Percentiles rank a stretch among this genome's conserved stretches.
Evolutionary conservation across 192 early-diverging fungal genomes (phyloP).

Genomic region (Gamsiella multidivaricata): DNA sequence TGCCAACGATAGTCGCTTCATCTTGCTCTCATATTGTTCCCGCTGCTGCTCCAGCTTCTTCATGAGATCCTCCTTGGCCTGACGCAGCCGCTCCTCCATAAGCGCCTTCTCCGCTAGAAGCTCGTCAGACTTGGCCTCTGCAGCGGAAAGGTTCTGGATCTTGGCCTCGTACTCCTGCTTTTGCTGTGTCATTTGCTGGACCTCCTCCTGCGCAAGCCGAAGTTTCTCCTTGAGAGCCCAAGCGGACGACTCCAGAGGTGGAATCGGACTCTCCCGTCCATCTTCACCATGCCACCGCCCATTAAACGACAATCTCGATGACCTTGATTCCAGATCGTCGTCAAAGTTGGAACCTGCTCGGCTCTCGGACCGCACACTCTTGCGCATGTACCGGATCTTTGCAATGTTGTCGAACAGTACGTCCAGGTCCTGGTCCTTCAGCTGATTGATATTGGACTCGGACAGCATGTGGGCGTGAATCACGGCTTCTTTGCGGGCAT

Average conservation of each 20-base stretch:
- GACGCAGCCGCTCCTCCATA: slow-evolving; percentile 58
- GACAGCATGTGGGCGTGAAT: slow-evolving; percentile 63
- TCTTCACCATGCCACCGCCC: slow-evolving; percentile 55
- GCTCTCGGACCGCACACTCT: slow-evolving; percentile 61
- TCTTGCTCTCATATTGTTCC: slow-evolving; percentile 62
- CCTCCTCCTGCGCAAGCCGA: slow-evolving; percentile 60
- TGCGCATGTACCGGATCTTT: slow-evolving; percentile 62
- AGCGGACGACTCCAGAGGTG: slow-evolving; percentile 55
- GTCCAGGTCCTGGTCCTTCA: slow-evolving; percentile 68
- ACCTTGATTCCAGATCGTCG: slow-evolving; percentile 53
- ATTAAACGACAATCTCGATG: slow-evolving; percentile 41
- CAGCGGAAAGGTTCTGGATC: slow-evolving; percentile 57
- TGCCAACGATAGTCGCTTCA: slow-evolving; percentile 56
- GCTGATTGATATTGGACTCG: slow-evolving; percentile 54
- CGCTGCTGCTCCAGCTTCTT: slow-evolving; percentile 63
- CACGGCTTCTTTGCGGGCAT: slow-evolving; percentile 76
- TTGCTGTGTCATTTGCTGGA: slow-evolving; percentile 63
- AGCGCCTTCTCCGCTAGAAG: slow-evolving; percentile 52
- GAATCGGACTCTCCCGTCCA: slow-evolving; percentile 61
- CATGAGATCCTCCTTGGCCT: slow-evolving; percentile 63
- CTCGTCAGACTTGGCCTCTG: slow-evolving; percentile 56
- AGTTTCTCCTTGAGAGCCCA: slow-evolving; percentile 58
- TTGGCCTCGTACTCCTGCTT: slow-evolving; percentile 67
- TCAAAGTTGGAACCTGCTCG: slow-evolving; percentile 55
- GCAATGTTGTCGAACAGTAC: slow-evolving; percentile 68